These are phyloP conservation scores for Orbilia quercus DNA, from an alignment of 2,329 filamentous ascomycete species.

Conservation along the genomic window DNA sequence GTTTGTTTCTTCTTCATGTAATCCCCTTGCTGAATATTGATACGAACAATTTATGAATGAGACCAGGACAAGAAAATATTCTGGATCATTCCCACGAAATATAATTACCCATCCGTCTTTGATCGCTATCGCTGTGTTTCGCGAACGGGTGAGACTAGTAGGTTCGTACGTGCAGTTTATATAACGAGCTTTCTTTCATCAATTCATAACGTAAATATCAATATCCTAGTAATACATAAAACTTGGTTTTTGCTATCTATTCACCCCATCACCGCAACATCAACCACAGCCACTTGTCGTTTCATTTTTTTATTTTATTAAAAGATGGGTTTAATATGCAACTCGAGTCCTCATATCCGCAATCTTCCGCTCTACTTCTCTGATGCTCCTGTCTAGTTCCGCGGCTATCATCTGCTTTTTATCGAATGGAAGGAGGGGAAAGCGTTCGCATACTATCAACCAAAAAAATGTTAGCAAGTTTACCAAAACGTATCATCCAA, in stretches of 20 bases:
- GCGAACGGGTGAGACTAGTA: too few relatives aligned
- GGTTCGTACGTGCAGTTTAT: too few relatives aligned
- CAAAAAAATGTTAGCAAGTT: slow-evolving; percentile 18
- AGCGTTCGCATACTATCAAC: slow-evolving; percentile 81
- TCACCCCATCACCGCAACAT: background rate
- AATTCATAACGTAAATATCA: background rate
- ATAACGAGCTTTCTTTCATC: too few relatives aligned
- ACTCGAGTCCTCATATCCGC: slow-evolving; percentile 65
- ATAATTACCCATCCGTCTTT: too few relatives aligned
- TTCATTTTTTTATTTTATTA: slow-evolving; percentile 9
- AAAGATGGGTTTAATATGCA: slow-evolving; percentile 57
- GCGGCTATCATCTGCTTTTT: slow-evolving; percentile 95
- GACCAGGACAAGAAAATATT: background rate
- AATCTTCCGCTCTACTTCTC: slow-evolving; percentile 96
- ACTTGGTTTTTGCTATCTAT: too few relatives aligned
- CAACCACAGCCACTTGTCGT: too few relatives aligned
- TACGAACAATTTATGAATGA: slow-evolving; percentile 8
- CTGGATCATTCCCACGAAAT: background rate
- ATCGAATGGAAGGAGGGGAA: slow-evolving; percentile 82
- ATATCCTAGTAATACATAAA: slow-evolving; percentile 8
- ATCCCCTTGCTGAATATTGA: slow-evolving; percentile 15
- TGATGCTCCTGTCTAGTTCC: slow-evolving; percentile 87
- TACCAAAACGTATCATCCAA: too few relatives aligned
- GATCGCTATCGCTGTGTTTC: too few relatives aligned
- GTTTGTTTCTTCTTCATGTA: too few relatives aligned